Conservation (phyloP, 352 stramenopile species). For the Phytophthora capsici region DNA sequence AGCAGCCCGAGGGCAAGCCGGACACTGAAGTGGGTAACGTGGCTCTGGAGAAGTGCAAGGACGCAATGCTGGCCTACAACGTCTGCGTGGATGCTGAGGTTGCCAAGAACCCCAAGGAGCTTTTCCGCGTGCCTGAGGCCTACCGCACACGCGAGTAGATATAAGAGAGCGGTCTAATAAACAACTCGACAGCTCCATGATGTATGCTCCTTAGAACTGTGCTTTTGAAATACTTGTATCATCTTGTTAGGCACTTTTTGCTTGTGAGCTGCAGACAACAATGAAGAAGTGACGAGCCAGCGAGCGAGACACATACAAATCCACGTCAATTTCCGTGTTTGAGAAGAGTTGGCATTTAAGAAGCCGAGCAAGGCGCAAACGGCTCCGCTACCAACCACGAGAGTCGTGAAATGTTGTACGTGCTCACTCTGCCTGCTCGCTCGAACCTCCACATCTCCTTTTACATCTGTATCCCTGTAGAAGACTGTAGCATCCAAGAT, state of each 20-base stretch:
- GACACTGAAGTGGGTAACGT: constrained; percentile 74
- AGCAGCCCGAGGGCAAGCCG: constrained; percentile 58
- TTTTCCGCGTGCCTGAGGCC: constrained; percentile 83
- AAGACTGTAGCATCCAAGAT: constrained; percentile 10
- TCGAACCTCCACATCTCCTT: constrained; percentile 1
- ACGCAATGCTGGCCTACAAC: constrained; percentile 73
- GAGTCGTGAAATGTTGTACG: constrained; percentile 7
- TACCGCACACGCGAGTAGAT: constrained; percentile 72
- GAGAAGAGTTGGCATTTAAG: constrained; percentile 40
- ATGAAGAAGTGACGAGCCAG: constrained; percentile 5
- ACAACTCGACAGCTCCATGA: neutral
- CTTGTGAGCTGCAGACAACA: constrained; percentile 17
- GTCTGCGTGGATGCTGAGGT: constrained; percentile 68
- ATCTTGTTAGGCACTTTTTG: constrained; percentile 31
- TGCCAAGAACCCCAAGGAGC: constrained; percentile 65
- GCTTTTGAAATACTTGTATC: constrained; percentile 35
- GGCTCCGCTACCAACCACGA: constrained; percentile 10
- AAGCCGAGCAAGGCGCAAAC: constrained; percentile 12
- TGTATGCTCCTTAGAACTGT: neutral
- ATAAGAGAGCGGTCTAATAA: constrained; percentile 14
- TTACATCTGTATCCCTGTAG: constrained; percentile 20
- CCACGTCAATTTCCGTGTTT: constrained; percentile 41
- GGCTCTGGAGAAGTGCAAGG: constrained; percentile 63
- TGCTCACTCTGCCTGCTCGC: constrained; percentile 2
- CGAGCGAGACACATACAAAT: constrained; percentile 22